Evolutionary conservation across 345 rosid species (phyloP).

Genomic region (Clausena lansium): DNA sequence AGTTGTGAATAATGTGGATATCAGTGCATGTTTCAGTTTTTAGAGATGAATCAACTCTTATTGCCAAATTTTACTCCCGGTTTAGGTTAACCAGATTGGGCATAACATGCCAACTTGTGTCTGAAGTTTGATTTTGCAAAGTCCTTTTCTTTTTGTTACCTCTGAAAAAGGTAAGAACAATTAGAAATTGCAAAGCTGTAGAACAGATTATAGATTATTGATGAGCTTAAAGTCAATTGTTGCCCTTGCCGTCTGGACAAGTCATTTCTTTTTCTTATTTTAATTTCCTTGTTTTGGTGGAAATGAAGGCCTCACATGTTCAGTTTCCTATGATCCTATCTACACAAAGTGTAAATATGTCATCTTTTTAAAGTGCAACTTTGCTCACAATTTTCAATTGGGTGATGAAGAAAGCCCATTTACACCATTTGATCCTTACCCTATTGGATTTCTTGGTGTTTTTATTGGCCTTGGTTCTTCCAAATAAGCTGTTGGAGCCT

Average conservation of each 20-base stretch:
- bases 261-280: background rate
- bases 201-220: background rate
- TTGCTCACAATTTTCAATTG: background rate
- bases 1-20: background rate
- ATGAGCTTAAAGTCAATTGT: background rate
- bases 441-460: background rate
- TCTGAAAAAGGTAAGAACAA: background rate
- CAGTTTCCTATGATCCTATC: background rate
- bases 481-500: background rate
- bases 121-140: background rate
- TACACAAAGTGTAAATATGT: background rate
- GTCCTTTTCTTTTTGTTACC: background rate
- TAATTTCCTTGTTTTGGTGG: background rate
- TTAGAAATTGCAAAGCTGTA: background rate
- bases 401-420: background rate
- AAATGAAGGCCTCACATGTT: background rate
- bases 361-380: background rate
- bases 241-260: background rate
- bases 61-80: background rate
- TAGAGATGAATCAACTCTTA: background rate
- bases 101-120: background rate
- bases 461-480: background rate
- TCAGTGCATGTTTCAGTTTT: background rate
- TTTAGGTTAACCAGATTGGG: background rate
- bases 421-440: background rate